These are phyloP conservation scores for Penicillium nucicola DNA, from an alignment of 495 filamentous ascomycete genomes.

Conservation along the genomic window DNA sequence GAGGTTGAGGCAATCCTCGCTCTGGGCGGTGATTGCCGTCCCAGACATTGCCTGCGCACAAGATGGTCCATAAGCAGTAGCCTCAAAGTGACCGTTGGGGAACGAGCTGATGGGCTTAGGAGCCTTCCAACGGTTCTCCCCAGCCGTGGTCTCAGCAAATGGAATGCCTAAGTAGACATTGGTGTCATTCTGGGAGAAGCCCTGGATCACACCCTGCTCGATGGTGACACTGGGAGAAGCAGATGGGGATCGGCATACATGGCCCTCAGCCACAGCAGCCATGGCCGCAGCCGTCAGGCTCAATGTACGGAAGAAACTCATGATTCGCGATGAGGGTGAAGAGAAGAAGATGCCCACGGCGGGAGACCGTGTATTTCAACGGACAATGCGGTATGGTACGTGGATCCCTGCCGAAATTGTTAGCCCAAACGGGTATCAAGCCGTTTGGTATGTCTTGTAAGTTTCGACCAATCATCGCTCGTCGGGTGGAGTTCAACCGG, in stretches of 20 bases:
- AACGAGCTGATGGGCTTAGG: slow-evolving; percentile 12
- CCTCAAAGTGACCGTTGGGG: slow-evolving; percentile 13
- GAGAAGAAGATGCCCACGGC: too few relatives aligned
- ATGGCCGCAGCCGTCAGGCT: slow-evolving; percentile 9
- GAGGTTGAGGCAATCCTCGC: slow-evolving; percentile 29
- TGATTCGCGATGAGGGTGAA: not conserved
- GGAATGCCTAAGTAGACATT: slow-evolving; percentile 29
- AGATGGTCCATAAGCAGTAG: slow-evolving; percentile 17
- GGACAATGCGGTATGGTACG: too few relatives aligned
- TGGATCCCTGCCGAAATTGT: too few relatives aligned
- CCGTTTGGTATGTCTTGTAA: too few relatives aligned
- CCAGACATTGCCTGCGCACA: slow-evolving; percentile 28
- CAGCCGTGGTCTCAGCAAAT: slow-evolving; percentile 24
- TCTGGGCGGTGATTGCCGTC: slow-evolving; percentile 16
- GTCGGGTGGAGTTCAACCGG: too few relatives aligned
- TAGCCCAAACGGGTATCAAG: too few relatives aligned
- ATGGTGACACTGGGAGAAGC: slow-evolving; percentile 7
- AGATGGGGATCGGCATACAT: not conserved
- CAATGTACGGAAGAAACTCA: slow-evolving; percentile 11
- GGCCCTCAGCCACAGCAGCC: not conserved
- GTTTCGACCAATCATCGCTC: too few relatives aligned
- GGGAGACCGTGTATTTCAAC: too few relatives aligned
- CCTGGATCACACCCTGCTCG: slow-evolving; percentile 16
- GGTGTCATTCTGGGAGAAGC: slow-evolving; percentile 19
- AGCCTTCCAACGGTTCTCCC: slow-evolving; percentile 27